Evolutionary conservation across 805 yeast species (phyloP), one percentile per base, ranked within the genome.

Genomic region (Candida namnaoensis): DNA sequence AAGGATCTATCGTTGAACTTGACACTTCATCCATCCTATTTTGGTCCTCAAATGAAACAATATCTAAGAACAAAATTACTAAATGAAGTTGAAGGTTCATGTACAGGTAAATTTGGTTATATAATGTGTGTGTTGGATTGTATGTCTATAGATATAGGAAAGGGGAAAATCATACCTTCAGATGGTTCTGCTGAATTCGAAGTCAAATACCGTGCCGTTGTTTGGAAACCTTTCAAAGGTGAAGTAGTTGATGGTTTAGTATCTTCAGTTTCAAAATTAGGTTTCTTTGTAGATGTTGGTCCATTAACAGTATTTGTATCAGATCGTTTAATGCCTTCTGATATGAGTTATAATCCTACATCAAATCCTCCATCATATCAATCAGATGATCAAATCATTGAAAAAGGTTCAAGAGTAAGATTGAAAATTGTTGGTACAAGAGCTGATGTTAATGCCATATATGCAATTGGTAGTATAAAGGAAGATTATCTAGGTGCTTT

Each of bases 311-410:
- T 93, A 34, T 93, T 93, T 62, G 95, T 93, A 23, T 85, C 96
- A 24, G 88, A 95, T 33, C 97, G 91, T 65, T 73, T 90, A 61
- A 90, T 93, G 53, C 98, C 99, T 8, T 79, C 86, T 34, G 96
- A 91, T 58, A 84, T 93, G 88, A 74, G 80, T 44, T 93, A 82
- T 63, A 91, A 90, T 52, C 96, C 98, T 7, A 83, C 95, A 19
- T 90, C 96, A 32, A 90, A 91, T 53, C 99, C 99, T 9, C 99
- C 99, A n/a, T 95, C 97, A 7, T 93, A 88, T 61, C 95, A 86
- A 48, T 81, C 91, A 47, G 93, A 91, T 23, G 99, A 93, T 53
- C 98, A 91, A 66, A 82, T 87, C 47, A 88, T 93, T 37, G 95
- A 87, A 58, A 91, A 91, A 62, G 96, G 97, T 34, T 81, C 95